Conservation (phyloP, 164 flowering plant species). For the Buxus sempervirens region DNA sequence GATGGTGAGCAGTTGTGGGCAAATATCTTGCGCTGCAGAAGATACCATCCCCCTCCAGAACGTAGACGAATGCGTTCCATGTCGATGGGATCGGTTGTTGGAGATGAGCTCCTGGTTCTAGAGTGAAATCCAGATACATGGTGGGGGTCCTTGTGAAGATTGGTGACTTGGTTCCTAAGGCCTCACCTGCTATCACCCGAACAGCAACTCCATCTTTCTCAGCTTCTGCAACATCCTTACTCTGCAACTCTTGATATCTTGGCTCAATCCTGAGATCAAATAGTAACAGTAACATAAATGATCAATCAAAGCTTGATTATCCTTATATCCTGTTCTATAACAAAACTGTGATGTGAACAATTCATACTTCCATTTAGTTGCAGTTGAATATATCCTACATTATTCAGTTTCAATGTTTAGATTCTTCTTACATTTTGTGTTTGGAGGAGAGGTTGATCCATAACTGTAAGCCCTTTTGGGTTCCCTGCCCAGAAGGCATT, state of each 20-base stretch:
- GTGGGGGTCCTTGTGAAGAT: conserved; percentile 82
- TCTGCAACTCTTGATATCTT: conserved; percentile 61
- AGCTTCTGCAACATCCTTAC: conserved; percentile 48
- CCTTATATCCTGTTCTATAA: not conserved
- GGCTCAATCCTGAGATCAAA: conserved; percentile 69
- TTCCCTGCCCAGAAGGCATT: conserved; percentile 71
- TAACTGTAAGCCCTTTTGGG: conserved; percentile 68
- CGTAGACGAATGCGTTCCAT: conserved; percentile 82
- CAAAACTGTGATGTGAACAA: too few species aligned
- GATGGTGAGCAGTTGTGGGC: conserved; percentile 41
- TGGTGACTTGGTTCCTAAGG: conserved; percentile 62
- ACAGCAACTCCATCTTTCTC: conserved; percentile 61
- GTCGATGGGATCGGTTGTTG: conserved; percentile 56
- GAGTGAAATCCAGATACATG: conserved; percentile 79
- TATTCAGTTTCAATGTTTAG: not conserved
- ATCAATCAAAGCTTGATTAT: not conserved
- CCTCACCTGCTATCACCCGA: conserved; percentile 77
- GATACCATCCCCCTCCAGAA: conserved; percentile 75
- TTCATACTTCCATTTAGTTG: too few species aligned
- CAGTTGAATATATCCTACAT: too few species aligned
- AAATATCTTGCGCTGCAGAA: conserved; percentile 40
- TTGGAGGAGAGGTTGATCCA: conserved; percentile 92
- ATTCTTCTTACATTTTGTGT: conserved; percentile 64
- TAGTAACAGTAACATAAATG: not conserved
- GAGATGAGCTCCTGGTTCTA: conserved; percentile 57